Evolutionary conservation across 441 rosid genomes (phyloP).

Genomic region (Populus hybrid): DNA sequence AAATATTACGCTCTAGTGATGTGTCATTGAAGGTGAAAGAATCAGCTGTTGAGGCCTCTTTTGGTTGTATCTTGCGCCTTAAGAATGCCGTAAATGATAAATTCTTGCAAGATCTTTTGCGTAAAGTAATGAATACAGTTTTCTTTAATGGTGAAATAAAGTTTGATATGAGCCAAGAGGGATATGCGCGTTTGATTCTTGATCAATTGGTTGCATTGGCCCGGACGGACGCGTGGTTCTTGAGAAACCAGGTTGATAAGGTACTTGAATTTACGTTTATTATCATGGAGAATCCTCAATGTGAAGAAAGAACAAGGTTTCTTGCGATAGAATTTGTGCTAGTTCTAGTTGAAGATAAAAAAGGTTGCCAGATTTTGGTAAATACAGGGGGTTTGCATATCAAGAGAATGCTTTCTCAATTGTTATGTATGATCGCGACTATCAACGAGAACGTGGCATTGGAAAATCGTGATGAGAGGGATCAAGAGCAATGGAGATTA

Average conservation of each 20-base stretch:
- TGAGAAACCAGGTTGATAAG: background rate
- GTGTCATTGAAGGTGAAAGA: background rate
- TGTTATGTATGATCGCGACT: constrained; percentile 41
- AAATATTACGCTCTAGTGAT: background rate
- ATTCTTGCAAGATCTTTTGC: background rate
- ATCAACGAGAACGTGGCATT: constrained; percentile 17
- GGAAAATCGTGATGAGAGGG: background rate
- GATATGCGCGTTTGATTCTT: background rate
- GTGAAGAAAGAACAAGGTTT: background rate
- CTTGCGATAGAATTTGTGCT: constrained; percentile 38
- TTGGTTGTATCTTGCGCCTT: background rate
- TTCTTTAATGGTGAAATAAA: background rate
- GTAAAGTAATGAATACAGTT: background rate
- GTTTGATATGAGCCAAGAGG: background rate
- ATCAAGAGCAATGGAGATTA: background rate
- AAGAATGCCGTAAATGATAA: background rate
- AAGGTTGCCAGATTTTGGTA: constrained; percentile 30
- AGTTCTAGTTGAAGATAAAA: constrained; percentile 39
- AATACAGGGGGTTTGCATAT: constrained; percentile 35
- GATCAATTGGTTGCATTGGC: background rate
- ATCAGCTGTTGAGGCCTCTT: background rate
- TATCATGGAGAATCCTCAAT: background rate
- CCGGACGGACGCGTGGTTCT: background rate
- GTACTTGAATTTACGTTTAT: background rate
- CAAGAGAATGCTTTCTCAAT: constrained; percentile 30